Evolutionary conservation across 305 asterid species (phyloP).

Genomic region (Fraxinus paxiana): DNA sequence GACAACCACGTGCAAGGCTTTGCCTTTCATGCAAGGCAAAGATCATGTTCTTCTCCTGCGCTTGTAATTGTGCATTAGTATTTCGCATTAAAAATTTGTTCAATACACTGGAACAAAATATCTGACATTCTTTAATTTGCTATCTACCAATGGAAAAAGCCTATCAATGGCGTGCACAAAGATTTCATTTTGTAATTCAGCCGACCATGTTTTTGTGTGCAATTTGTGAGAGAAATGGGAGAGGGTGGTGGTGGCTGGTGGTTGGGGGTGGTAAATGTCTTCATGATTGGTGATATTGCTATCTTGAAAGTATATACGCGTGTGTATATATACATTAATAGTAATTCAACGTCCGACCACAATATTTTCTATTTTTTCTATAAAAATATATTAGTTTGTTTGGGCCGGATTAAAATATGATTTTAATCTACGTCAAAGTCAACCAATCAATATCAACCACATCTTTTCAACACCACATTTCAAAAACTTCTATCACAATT

Average conservation of each 20-base stretch:
- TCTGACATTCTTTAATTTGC: neutral
- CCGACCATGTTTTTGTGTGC: neutral
- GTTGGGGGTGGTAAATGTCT: conserved; percentile 39
- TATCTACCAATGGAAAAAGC: neutral
- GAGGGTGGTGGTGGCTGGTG: conserved; percentile 19
- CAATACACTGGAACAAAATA: neutral
- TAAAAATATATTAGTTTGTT: too few relatives aligned
- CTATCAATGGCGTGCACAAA: neutral
- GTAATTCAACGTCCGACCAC: neutral
- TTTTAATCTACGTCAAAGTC: too few relatives aligned
- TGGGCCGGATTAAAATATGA: too few relatives aligned
- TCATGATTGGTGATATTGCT: conserved; percentile 11
- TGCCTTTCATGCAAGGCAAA: too few relatives aligned
- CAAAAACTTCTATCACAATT: too few relatives aligned
- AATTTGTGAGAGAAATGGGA: conserved; percentile 13
- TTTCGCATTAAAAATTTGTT: neutral
- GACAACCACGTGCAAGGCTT: too few relatives aligned
- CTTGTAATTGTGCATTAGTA: neutral
- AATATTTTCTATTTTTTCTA: too few relatives aligned
- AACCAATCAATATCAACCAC: too few relatives aligned
- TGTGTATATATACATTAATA: neutral
- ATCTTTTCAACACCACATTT: too few relatives aligned
- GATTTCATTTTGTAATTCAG: neutral
- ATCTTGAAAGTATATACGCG: neutral
- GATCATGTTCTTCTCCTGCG: too few relatives aligned